Evolutionary conservation across 805 yeast genomes (phyloP).

Genomic region (Ogataea neopini): DNA sequence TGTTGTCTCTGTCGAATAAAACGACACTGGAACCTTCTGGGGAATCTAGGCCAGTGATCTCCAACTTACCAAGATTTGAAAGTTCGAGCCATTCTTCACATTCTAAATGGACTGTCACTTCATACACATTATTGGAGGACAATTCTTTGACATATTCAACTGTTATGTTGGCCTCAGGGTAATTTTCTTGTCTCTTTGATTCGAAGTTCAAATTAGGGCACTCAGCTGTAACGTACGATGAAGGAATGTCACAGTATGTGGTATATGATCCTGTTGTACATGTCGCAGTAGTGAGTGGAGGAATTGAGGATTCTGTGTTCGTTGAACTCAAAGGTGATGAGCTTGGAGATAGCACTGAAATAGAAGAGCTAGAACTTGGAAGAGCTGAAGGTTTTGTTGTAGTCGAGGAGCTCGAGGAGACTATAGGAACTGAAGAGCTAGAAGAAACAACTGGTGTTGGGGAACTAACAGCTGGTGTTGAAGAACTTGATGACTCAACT

Average conservation of each 20-base stretch:
- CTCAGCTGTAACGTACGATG: neutral
- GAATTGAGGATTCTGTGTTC: neutral
- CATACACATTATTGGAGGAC: neutral
- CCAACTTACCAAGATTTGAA: neutral
- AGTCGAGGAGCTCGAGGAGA: neutral
- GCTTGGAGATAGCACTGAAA: neutral
- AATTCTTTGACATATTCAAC: neutral
- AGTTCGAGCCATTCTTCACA: neutral
- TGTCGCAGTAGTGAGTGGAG: neutral
- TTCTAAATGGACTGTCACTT: neutral
- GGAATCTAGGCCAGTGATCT: neutral
- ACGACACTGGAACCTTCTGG: neutral
- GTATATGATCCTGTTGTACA: neutral
- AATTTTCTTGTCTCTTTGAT: neutral
- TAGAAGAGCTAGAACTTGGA: neutral
- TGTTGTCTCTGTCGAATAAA: neutral
- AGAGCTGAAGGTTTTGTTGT: neutral
- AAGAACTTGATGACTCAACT: neutral
- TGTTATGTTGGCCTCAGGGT: neutral
- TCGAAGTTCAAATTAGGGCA: neutral
- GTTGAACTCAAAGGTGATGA: neutral
- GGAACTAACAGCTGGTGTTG: no score
- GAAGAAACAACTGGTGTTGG: no score
- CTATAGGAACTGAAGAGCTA: neutral
- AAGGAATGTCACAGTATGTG: neutral